Evolutionary conservation across 1,284 basidiomycete genomes (phyloP), one percentile per base, ranked within the genome.

Genomic region (Microbotryomycetes sp.): DNA sequence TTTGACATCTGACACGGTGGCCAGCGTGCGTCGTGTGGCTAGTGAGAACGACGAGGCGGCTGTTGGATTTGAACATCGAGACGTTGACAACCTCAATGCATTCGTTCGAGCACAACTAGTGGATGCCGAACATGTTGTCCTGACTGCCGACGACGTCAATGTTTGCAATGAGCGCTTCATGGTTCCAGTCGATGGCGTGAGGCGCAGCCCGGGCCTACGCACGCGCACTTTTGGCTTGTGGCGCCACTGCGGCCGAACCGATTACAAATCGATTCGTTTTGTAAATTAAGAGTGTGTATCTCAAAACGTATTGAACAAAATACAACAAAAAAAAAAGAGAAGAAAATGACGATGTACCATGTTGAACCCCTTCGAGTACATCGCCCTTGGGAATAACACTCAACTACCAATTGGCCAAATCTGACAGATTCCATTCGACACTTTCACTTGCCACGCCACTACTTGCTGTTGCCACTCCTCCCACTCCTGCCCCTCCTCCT

Each of bases 1-100:
- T 59, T 30, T 9, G 53, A 52, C 23, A 54, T 56, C 47, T 19
- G 63, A 50, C 16, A 65, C 63, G 42, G 66, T 67, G 23, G 66
- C 66, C 63, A 67, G 63, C 6, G 57, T 42, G 12, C 36, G 9
- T 9, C 36, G 36, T 12, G 36, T 19, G 36, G 12, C 19, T 42
- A 12, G 36, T 42, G 36, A 9, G 36, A 42, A 9, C 36, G 36
- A 19, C 36, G 36, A 19, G 12, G 19, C 36, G 36, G 36, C 36
- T 12, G 36, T 19, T 42, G 12, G 36, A n/a, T n/a, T n/a, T 19
- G 36, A 12, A 19, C 36, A 42, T 42, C 36, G 36, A 42, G 36
- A 42, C 36, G 36, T 12, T 9, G 36, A 42, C 19, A 42, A 9
- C 9, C 36, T 42, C 36, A 19, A 42, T 19, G 36, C 36, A 42